These are phyloP conservation scores for Mentha longifolia DNA, from an alignment of 257 asterid genomes.

Conservation along the genomic window DNA sequence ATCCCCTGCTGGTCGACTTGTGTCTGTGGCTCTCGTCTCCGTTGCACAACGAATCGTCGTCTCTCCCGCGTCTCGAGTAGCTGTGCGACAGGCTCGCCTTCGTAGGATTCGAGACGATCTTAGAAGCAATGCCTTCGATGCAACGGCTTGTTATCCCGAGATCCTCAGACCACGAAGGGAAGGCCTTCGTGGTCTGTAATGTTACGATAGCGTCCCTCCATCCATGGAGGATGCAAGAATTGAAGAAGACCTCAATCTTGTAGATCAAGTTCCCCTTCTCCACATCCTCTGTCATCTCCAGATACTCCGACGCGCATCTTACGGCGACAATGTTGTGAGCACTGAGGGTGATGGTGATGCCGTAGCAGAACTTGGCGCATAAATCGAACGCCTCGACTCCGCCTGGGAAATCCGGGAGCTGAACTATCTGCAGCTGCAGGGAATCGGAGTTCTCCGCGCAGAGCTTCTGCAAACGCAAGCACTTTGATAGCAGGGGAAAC, in stretches of 20 bases:
- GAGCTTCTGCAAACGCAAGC: conserved; percentile 61
- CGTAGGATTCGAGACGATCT: conserved; percentile 56
- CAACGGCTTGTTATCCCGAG: conserved; percentile 69
- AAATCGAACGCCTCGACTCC: conserved; percentile 81
- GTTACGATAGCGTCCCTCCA: conserved; percentile 82
- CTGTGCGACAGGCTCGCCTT: conserved; percentile 67
- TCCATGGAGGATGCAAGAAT: conserved; percentile 77
- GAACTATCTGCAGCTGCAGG: conserved; percentile 54
- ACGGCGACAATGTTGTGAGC: conserved; percentile 76
- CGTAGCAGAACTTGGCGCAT: conserved; percentile 94
- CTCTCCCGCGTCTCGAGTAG: conserved; percentile 58
- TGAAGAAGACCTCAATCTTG: conserved; percentile 83
- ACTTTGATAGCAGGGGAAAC: conserved; percentile 93
- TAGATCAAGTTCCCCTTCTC: conserved; percentile 76
- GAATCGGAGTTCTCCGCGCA: conserved; percentile 64
- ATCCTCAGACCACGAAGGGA: conserved; percentile 67
- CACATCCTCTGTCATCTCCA: conserved; percentile 87
- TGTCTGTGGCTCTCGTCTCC: conserved; percentile 59
- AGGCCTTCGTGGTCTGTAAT: conserved; percentile 64
- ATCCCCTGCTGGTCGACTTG: conserved; percentile 44
- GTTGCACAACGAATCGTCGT: conserved; percentile 56
- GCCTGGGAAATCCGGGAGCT: conserved; percentile 82
- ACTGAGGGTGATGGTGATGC: conserved; percentile 80
- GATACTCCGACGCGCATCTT: conserved; percentile 82
- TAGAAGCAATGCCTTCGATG: conserved; percentile 66